These are phyloP conservation scores for Suillus weaverae DNA, from an alignment of 768 basidiomycete species.

Conservation along the genomic window DNA sequence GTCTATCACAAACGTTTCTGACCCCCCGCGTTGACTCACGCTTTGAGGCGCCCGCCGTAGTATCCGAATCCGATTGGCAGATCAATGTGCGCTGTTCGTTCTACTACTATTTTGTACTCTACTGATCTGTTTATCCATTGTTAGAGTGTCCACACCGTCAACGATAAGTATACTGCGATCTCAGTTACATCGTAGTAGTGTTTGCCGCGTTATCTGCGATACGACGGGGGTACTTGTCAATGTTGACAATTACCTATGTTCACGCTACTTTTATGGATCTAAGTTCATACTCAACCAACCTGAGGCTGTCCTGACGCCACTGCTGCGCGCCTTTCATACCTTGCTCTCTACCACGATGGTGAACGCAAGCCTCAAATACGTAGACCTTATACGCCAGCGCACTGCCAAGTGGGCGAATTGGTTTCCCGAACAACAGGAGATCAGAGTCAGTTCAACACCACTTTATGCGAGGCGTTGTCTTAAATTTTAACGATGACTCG, in stretches of 20 bases:
- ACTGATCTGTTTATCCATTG: background rate
- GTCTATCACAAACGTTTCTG: background rate
- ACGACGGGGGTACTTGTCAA: background rate
- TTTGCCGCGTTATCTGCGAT: background rate
- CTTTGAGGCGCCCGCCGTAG: background rate
- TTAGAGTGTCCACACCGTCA: background rate
- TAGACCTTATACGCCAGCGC: constrained; percentile 30
- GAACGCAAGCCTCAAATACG: constrained; percentile 25
- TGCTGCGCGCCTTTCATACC: background rate
- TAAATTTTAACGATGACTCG: background rate
- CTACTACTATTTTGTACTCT: background rate
- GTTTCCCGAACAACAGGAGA: constrained; percentile 32
- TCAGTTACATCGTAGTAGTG: background rate
- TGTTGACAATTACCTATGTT: constrained; percentile 1
- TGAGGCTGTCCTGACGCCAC: background rate
- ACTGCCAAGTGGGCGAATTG: constrained; percentile 40
- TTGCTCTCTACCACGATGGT: background rate
- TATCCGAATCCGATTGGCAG: background rate
- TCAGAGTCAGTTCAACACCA: constrained; percentile 25
- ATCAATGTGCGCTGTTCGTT: background rate
- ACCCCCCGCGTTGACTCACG: background rate
- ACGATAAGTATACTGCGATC: background rate
- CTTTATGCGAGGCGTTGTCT: background rate
- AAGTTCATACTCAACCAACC: background rate
- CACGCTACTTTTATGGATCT: background rate